Conservation (phyloP, 257 asterid genomes). For the Solanum dulcamara region DNA sequence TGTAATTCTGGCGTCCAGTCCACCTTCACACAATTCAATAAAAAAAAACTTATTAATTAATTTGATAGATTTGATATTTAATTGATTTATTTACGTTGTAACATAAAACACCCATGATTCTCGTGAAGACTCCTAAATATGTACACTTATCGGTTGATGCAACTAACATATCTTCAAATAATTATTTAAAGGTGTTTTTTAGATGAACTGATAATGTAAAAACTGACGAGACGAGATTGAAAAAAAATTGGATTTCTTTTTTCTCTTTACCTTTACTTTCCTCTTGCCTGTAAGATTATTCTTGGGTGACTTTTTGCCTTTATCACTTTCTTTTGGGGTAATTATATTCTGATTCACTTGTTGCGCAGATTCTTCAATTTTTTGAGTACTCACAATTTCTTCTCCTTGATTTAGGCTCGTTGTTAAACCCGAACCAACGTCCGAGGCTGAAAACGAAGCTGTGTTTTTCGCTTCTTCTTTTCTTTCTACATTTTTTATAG, state of each 20-base stretch:
- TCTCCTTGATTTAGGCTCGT: constrained; percentile 27
- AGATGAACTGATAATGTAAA: background rate
- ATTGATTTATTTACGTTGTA: background rate
- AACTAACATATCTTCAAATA: background rate
- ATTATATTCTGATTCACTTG: background rate
- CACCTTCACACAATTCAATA: constrained; percentile 44
- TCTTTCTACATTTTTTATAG: constrained; percentile 12
- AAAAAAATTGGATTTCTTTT: background rate
- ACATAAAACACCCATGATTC: constrained; percentile 1
- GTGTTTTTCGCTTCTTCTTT: constrained; percentile 13
- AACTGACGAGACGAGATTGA: too few species aligned
- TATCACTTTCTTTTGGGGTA: constrained; percentile 11
- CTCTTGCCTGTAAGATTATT: constrained; percentile 48
- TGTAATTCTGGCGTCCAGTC: constrained; percentile 99
- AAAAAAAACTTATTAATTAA: background rate
- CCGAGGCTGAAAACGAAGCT: constrained; percentile 23
- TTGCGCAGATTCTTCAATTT: constrained; percentile 10
- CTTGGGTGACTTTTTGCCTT: constrained; percentile 38
- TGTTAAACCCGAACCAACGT: constrained; percentile 30
- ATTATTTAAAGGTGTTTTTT: background rate
- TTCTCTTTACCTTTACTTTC: constrained; percentile 57
- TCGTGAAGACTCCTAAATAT: constrained; percentile 4
- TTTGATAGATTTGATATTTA: background rate
- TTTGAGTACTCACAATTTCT: constrained; percentile 13
- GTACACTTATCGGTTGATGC: too few species aligned